Evolutionary conservation across 352 stramenopile species (phyloP), one percentile per base, ranked within the genome.

Genomic region (Pythium phragmitis): DNA sequence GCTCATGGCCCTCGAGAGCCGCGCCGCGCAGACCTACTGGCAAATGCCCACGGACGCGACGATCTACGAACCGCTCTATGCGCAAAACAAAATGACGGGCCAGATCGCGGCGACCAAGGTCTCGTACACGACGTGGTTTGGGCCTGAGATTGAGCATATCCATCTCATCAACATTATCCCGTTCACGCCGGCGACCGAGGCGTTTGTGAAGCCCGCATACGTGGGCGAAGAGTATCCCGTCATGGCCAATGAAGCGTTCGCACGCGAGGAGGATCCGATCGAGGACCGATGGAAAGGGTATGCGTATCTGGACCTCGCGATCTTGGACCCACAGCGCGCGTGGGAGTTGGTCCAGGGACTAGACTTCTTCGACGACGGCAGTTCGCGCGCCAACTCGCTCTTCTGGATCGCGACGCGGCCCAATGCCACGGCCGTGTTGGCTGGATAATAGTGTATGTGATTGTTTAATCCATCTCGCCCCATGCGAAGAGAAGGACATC

Each of bases 21-120:
- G 93, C n/a, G 91, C 92, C 23, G 91, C 94, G 11, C 84, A 95
- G 60, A 97, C 80, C 19, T 99, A 99, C 80, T 99, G 96, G 96
- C 96, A 99, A 63, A 98, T 99, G 83, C 71, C 72, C 4, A 65
- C 74, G 28, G 65, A 48, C 30, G 69, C 70, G 30, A 54, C 69
- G 36, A 91, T 94, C 60, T 94, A 94, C 65, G 84, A 88, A 36
- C 72, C 76, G 0, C 65, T 87, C 39, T 96, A 85, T 60, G 76
- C 82, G 9, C 67, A 80, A 62, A 94, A 94, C 75, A 87, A 88
- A 57, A 93, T 96, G 81, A 90, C 85, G 47, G 87, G 88, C 17
- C 82, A 93, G 67, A 75, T 95, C 41, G 85, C 76, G 28, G 62
- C 72, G 30, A 91, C 85, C 50, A 92, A 94, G 67, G 86, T 90